Percentiles rank a stretch among this genome's conserved stretches.
Conservation (phyloP, 2,329 filamentous ascomycete genomes). For the Alternaria angustiovoidea region DNA sequence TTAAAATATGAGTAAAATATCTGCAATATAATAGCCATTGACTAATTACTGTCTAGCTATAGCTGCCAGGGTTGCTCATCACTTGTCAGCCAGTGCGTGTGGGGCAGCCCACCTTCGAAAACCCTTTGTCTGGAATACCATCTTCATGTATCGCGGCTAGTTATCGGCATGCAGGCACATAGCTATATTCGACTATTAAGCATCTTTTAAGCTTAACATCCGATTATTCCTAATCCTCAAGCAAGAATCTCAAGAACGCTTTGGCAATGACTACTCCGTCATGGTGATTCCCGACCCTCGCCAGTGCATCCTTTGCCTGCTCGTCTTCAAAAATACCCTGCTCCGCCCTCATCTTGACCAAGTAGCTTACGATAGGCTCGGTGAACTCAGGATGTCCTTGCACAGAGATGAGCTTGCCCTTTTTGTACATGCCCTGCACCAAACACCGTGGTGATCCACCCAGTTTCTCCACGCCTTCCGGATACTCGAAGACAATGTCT, state of each 20-base stretch:
- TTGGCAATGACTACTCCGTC: conserved; percentile 80
- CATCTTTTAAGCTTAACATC: not conserved
- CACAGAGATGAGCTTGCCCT: conserved; percentile 73
- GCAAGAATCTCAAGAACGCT: conserved; percentile 79
- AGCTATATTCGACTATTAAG: not conserved
- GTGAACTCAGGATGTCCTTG: conserved; percentile 91
- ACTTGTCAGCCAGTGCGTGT: not conserved
- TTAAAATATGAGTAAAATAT: not conserved
- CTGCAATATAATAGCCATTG: too few species aligned
- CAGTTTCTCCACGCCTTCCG: conserved; percentile 67
- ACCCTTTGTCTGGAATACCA: not conserved
- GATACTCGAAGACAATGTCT: conserved; percentile 74
- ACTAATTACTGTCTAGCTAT: too few species aligned
- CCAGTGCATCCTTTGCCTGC: conserved; percentile 72
- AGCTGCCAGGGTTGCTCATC: too few species aligned
- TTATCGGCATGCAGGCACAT: not conserved
- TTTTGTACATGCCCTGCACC: conserved; percentile 81
- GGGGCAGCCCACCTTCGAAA: not conserved
- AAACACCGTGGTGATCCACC: conserved; percentile 72
- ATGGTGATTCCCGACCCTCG: conserved; percentile 71
- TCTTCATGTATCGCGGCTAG: not conserved
- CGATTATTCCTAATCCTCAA: conserved; percentile 57
- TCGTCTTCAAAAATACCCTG: conserved; percentile 75
- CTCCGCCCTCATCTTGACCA: conserved; percentile 70
- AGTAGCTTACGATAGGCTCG: conserved; percentile 72